Base-by-base conservation (phyloP, 1,284 basidiomycete species). In the Pascua sp. region DNA sequence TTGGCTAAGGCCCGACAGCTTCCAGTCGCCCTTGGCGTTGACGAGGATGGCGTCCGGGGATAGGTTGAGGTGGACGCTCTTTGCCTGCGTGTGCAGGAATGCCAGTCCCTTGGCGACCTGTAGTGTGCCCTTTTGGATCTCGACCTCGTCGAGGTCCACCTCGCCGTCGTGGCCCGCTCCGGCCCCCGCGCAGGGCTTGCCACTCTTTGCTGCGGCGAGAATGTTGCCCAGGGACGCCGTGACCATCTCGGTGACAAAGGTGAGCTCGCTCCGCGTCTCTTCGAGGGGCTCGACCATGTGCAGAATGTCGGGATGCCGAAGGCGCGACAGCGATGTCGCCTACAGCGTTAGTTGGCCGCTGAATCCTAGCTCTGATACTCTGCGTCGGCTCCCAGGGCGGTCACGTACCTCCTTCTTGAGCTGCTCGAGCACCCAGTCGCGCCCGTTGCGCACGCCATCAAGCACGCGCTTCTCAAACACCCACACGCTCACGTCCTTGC, bases 201-300 rank as follows among this genome's bases (percentile, higher is more conserved):
- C 79, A 40, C 84, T 81, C 62, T 91, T 87, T 1, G 64, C 65
- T 3, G 64, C 55, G 2, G 89, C 85, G 32, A 89, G 80, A 48
- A 73, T 53, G 36, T 59, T 64, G 11, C 67, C 66, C 11, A 76
- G 60, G 5, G 70, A 89, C 0, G 90, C 87, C 5, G 91, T 78
- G 43, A 96, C 79, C 32, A 87, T 86, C 71, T 98, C 96, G 0
- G 95, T 97, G 1, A 94, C 95, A 69, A 97, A 98, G 17, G 88
- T 86, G 47, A 98, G 80, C 66, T 94, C 90, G 48, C 81, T 75
- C 57, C 93, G 82, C 0, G 92, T 89, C 73, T 98, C 95, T 76
- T 98, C 94, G 46, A 97, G 79, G n/a, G 95, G 94, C 77, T 99
- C 95, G 32, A 96, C 93, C 84, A 98, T 91, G 78, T 98, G 95